phyloP scores from a whole-genome alignment of 768 basidiomycete species.

The Lactarius vividus region DNA sequence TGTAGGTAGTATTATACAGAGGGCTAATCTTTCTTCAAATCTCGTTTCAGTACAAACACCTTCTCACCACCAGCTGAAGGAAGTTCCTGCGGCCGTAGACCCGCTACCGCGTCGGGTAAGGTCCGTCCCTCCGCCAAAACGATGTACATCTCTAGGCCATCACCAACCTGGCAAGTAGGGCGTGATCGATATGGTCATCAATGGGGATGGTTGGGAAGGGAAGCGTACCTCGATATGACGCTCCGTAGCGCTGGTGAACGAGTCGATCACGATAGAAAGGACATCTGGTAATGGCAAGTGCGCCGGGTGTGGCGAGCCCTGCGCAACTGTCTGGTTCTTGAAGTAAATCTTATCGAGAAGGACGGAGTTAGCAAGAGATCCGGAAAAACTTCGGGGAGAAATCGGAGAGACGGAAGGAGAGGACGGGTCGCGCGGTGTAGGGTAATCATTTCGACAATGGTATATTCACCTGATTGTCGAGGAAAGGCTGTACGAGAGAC shows the following conservation, averaged over 20 bases:
- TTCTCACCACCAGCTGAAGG: slow-evolving; percentile 65
- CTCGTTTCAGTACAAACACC: slow-evolving; percentile 70
- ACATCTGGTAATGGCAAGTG: slow-evolving; percentile 82
- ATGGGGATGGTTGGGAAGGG: slow-evolving; percentile 4
- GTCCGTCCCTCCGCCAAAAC: slow-evolving; percentile 69
- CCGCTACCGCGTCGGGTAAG: slow-evolving; percentile 53
- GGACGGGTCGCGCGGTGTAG: not conserved
- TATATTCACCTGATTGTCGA: slow-evolving; percentile 90
- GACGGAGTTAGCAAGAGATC: slow-evolving; percentile 31
- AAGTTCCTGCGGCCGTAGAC: slow-evolving; percentile 62
- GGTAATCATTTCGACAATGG: slow-evolving; percentile 8
- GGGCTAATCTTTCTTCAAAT: slow-evolving; percentile 76
- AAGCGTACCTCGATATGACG: slow-evolving; percentile 88
- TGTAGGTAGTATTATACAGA: slow-evolving; percentile 20
- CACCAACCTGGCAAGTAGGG: slow-evolving; percentile 69
- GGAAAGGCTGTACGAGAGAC: slow-evolving; percentile 91
- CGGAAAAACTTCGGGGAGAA: slow-evolving; percentile 44
- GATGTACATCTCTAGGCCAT: slow-evolving; percentile 90
- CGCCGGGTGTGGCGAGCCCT: slow-evolving; percentile 68
- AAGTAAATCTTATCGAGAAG: slow-evolving; percentile 78
- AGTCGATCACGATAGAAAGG: slow-evolving; percentile 86
- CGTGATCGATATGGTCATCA: not conserved
- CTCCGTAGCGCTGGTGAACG: slow-evolving; percentile 96
- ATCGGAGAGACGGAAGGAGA: slow-evolving; percentile 8
- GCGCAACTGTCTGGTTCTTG: slow-evolving; percentile 85